A percentile compares a stretch with the other conserved stretches of the same genome.
Evolutionary conservation across 2,329 filamentous ascomycete genomes (phyloP).

Genomic region (Diaporthe sp.): DNA sequence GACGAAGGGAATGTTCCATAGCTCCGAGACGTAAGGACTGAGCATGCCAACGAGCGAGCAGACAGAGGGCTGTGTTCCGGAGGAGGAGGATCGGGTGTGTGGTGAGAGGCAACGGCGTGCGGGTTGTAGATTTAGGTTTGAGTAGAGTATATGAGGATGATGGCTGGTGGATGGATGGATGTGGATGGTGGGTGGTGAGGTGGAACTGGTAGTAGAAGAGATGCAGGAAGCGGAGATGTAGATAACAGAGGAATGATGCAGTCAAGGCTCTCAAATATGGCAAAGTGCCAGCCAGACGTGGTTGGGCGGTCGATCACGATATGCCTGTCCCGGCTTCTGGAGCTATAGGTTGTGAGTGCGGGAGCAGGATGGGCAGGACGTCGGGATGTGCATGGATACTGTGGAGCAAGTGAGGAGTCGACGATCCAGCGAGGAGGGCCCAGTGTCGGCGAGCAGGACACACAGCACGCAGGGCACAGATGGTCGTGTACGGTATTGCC

Average conservation of each 20-base stretch:
- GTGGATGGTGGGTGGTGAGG: neutral
- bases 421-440: constrained; percentile 33
- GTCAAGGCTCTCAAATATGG: constrained; percentile 30
- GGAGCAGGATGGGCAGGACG: constrained; percentile 32
- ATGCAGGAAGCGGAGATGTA: constrained; percentile 27
- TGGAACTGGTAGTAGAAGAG: neutral
- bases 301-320: constrained; percentile 40
- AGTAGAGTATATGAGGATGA: no score
- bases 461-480: neutral
- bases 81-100: neutral
- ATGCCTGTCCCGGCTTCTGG: constrained; percentile 33
- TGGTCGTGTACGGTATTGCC: neutral
- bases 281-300: constrained; percentile 27
- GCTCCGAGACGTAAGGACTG: constrained; percentile 48
- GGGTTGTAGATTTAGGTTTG: neutral
- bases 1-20: constrained; percentile 61
- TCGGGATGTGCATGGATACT: constrained; percentile 37
- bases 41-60: constrained; percentile 33
- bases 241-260: constrained; percentile 15
- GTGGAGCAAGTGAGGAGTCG: constrained; percentile 40
- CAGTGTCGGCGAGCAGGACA: constrained; percentile 33
- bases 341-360: constrained; percentile 31
- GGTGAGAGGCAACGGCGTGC: neutral
- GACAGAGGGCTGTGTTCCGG: neutral
- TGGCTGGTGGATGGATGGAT: neutral